These are phyloP conservation scores for Oryza meridionalis DNA, from an alignment of 176 grass and related monocot genomes.

Conservation along the genomic window DNA sequence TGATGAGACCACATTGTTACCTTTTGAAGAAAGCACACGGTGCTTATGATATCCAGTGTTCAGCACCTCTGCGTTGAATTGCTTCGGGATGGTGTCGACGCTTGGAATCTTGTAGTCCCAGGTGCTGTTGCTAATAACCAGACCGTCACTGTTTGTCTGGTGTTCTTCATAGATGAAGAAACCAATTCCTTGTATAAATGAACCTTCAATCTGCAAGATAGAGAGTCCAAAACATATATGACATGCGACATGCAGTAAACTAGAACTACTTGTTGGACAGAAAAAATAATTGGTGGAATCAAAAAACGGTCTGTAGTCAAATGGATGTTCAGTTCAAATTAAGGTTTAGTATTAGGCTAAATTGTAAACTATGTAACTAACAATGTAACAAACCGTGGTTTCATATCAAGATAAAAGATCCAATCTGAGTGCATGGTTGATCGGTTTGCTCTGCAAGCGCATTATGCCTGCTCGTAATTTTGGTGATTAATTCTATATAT, in stretches of 20 bases:
- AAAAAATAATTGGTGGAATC: too few species aligned
- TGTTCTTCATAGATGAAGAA: conserved; percentile 67
- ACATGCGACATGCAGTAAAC: not conserved
- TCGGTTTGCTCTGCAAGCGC: too few species aligned
- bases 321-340: too few species aligned
- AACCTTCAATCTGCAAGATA: conserved; percentile 51
- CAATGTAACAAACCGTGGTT: not conserved
- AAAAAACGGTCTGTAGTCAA: too few species aligned
- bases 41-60: conserved; percentile 61
- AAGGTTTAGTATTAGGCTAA: too few species aligned
- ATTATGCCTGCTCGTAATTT: too few species aligned
- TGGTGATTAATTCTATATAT: too few species aligned
- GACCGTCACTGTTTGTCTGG: conserved; percentile 51
- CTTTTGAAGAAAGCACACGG: conserved; percentile 79
- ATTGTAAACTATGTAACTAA: too few species aligned
- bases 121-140: conserved; percentile 53
- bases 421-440: too few species aligned
- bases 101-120: conserved; percentile 82
- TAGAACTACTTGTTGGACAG: not conserved
- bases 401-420: too few species aligned
- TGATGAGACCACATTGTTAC: conserved; percentile 23
- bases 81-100: conserved; percentile 60
- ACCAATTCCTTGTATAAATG: conserved; percentile 68
- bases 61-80: conserved; percentile 64
- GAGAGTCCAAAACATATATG: not conserved